Conservation (phyloP, 768 basidiomycete species). For the Saitozyma sp. region DNA sequence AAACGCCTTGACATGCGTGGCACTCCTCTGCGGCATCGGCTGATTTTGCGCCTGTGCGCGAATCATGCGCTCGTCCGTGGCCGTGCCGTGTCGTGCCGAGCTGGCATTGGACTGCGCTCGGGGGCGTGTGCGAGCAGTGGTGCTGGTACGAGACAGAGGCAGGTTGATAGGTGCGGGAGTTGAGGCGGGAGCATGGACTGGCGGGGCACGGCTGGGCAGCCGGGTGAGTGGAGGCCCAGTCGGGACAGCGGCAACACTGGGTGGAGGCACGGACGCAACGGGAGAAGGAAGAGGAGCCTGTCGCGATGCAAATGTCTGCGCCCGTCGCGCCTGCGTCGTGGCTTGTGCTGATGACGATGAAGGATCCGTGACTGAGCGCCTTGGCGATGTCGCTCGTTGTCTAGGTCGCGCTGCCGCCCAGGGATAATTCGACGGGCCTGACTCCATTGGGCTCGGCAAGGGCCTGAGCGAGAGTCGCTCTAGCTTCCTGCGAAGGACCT, state of each 20-base stretch:
- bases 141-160: not conserved
- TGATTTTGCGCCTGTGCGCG: slow-evolving; percentile 4
- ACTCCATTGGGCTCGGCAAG: not conserved
- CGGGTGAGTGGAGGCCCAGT: not conserved
- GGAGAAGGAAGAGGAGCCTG: too few relatives aligned
- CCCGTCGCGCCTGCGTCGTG: too few relatives aligned
- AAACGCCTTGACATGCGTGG: slow-evolving; percentile 20
- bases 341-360: too few relatives aligned
- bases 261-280: too few relatives aligned
- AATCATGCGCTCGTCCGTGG: slow-evolving; percentile 21
- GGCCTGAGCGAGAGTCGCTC: slow-evolving; percentile 13
- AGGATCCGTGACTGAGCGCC: not conserved
- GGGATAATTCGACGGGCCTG: not conserved
- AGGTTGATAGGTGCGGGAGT: not conserved
- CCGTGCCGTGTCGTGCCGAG: slow-evolving; percentile 9
- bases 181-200: not conserved
- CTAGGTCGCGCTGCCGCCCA: not conserved
- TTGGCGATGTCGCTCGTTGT: not conserved
- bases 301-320: too few relatives aligned
- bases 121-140: slow-evolving; percentile 3
- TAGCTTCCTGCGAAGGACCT: slow-evolving; percentile 24
- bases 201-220: not conserved
- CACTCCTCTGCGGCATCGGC: slow-evolving; percentile 9
- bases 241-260: too few relatives aligned
- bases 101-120: slow-evolving; percentile 9